phyloP scores from a whole-genome alignment of 1,139 yeast species.

The Hyphopichia burtonii region DNA sequence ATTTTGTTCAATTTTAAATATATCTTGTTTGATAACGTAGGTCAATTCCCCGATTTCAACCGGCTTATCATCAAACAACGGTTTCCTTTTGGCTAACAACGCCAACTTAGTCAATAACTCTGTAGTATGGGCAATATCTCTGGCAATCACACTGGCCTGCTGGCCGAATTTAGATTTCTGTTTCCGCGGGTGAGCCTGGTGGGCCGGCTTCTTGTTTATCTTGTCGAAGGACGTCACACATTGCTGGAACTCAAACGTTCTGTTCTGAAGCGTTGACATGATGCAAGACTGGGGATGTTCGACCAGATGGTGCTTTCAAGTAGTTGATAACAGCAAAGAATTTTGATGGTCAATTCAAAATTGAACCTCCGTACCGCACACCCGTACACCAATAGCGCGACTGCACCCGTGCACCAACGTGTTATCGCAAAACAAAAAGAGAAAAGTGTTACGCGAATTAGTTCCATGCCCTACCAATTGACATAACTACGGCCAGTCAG shows the following conservation, averaged over 20 bases:
- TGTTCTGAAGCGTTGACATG: constrained; percentile 70
- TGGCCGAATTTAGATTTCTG: constrained; percentile 70
- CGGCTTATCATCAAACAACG: constrained; percentile 93
- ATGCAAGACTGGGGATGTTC: too few relatives aligned
- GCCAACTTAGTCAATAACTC: constrained; percentile 81
- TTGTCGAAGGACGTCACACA: constrained; percentile 73
- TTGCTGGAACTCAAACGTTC: constrained; percentile 84
- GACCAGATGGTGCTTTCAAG: too few relatives aligned
- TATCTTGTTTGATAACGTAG: constrained; percentile 89
- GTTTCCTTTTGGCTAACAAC: constrained; percentile 79
- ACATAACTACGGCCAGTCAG: too few relatives aligned
- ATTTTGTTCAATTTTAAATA: constrained; percentile 78
- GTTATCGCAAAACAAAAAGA: too few relatives aligned
- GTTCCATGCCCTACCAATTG: too few relatives aligned
- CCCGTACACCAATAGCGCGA: too few relatives aligned
- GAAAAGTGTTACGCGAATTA: too few relatives aligned
- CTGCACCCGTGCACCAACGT: too few relatives aligned
- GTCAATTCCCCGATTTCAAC: constrained; percentile 92
- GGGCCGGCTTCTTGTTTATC: too few relatives aligned
- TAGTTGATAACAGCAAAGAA: constrained; percentile 1
- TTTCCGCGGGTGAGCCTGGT: too few relatives aligned
- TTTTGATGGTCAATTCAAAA: too few relatives aligned
- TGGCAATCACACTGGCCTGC: constrained; percentile 82
- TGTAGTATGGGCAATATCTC: constrained; percentile 87
- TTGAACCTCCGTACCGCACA: too few relatives aligned